A percentile compares a stretch with the other conserved stretches of the same genome.
Evolutionary conservation across 2,329 filamentous ascomycete genomes (phyloP).

Genomic region (Neurospora sp.): DNA sequence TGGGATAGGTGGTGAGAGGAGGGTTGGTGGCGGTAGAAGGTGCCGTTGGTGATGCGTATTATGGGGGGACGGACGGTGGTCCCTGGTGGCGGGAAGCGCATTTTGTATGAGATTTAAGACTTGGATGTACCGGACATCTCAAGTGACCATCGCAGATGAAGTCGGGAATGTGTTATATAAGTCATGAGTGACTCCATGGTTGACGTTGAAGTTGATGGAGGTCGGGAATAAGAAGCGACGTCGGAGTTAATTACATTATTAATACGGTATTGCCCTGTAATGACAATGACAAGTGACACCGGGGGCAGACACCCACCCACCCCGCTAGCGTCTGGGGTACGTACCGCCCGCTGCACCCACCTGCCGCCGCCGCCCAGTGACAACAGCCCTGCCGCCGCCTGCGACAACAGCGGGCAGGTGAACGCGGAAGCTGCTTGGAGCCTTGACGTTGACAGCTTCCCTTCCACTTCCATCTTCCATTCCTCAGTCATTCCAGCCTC

Average conservation of each 20-base stretch:
- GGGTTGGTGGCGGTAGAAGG: conserved; percentile 67
- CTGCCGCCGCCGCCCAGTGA: neutral
- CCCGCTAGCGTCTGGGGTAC: neutral
- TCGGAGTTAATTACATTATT: neutral
- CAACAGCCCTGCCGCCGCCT: neutral
- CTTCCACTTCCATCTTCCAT: conserved; percentile 1
- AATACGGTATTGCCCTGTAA: neutral
- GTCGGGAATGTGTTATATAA: neutral
- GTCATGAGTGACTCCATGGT: neutral
- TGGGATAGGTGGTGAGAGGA: conserved; percentile 54
- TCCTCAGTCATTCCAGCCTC: conserved; percentile 3
- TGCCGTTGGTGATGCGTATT: conserved; percentile 65
- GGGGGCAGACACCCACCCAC: neutral
- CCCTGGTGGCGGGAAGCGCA: conserved; percentile 21
- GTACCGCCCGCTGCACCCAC: neutral
- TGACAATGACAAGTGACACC: neutral
- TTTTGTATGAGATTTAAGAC: conserved; percentile 16
- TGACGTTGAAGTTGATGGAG: neutral
- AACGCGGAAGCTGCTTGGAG: conserved; percentile 8
- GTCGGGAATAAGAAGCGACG: neutral
- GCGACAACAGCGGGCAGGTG: conserved; percentile 2
- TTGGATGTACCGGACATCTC: neutral
- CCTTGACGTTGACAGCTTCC: neutral
- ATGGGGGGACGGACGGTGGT: conserved; percentile 40
- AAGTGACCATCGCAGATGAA: neutral